These are phyloP conservation scores for Bipolaris victoriae DNA, from an alignment of 2,329 filamentous ascomycete species.

Conservation along the genomic window DNA sequence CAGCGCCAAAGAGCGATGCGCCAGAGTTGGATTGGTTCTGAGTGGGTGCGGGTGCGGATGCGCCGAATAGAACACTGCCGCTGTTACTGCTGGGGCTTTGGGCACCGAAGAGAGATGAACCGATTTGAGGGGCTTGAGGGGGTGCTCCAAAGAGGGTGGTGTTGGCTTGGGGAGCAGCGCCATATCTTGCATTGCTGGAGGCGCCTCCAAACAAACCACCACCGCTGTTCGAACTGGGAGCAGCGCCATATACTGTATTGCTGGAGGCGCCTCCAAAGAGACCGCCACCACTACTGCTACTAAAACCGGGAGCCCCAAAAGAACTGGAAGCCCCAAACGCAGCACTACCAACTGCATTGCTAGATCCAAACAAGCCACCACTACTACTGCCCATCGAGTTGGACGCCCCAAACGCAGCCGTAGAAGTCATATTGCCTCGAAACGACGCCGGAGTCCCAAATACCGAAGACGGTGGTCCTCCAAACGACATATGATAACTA, in stretches of 20 bases:
- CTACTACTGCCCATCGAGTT: neutral
- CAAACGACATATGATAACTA: no score
- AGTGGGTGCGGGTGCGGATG: no score
- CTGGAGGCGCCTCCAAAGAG: neutral
- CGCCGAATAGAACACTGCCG: no score
- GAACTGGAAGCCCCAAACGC: neutral
- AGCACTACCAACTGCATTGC: neutral
- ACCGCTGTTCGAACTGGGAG: neutral
- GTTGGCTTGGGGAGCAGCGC: neutral
- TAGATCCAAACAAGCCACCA: conserved; percentile 1
- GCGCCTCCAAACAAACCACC: neutral
- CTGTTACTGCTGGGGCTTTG: neutral
- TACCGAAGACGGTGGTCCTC: no score
- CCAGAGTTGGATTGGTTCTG: no score
- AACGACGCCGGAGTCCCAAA: no score
- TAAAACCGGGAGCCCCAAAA: neutral
- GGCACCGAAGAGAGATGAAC: neutral
- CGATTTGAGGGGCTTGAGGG: no score
- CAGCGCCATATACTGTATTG: neutral
- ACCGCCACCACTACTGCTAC: neutral
- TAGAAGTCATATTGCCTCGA: no score
- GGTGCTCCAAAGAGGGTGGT: neutral
- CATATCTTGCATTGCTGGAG: neutral
- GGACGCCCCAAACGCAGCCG: neutral
- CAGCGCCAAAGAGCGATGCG: neutral